These are phyloP conservation scores for Kalaharituber pfeilii DNA, from an alignment of 2,329 filamentous ascomycete species.

Conservation along the genomic window DNA sequence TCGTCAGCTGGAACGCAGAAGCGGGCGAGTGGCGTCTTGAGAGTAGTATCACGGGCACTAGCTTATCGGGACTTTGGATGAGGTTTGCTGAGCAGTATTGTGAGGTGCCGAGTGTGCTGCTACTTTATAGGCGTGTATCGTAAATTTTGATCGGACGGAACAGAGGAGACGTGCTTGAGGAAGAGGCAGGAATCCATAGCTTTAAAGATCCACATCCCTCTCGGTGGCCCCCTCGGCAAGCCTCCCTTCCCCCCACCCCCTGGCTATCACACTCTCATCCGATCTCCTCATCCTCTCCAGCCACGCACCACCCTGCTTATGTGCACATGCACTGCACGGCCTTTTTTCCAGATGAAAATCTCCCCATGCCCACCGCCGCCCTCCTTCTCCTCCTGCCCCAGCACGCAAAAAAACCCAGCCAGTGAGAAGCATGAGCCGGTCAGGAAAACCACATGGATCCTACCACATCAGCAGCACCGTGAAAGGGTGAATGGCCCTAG, in stretches of 20 bases:
- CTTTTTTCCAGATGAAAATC: not conserved
- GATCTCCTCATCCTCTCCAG: constrained; percentile 1
- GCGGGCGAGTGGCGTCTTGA: not conserved
- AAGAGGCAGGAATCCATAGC: not conserved
- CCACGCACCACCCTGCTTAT: not conserved
- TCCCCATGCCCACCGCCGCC: not conserved
- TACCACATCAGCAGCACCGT: too few species aligned
- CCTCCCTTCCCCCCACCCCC: not conserved
- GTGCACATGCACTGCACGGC: not conserved
- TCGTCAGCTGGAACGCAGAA: too few species aligned
- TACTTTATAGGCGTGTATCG: not conserved
- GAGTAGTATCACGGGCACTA: not conserved
- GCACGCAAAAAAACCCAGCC: not conserved
- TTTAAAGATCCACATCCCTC: not conserved
- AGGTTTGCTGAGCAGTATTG: not conserved
- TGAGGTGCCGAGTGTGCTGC: not conserved
- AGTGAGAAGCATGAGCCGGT: not conserved
- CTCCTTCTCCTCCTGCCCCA: too few species aligned
- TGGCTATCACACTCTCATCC: too few species aligned
- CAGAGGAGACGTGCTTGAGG: not conserved
- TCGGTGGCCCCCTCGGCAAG: not conserved
- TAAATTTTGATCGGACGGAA: not conserved
- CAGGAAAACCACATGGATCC: too few species aligned
- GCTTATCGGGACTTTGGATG: not conserved
- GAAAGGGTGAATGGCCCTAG: not conserved